Conservation (phyloP, 2,329 filamentous ascomycete species). For the Cladorrhinum sp. region DNA sequence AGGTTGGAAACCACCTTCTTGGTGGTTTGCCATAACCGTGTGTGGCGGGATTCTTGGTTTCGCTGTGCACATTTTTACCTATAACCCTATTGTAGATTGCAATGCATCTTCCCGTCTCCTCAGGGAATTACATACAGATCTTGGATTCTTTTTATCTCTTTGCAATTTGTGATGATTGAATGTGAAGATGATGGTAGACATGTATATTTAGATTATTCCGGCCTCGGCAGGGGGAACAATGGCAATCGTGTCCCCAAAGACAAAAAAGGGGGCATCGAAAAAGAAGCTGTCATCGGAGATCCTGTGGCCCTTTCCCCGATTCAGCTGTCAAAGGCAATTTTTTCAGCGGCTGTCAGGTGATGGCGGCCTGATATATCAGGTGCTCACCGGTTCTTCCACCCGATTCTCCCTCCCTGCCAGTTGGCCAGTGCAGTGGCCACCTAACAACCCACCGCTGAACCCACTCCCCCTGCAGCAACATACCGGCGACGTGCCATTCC, state of each 20-base stretch:
- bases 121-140: conserved; percentile 5
- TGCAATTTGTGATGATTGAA: neutral
- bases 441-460: neutral
- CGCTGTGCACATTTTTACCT: neutral
- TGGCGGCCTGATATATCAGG: conserved; percentile 3
- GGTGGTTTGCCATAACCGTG: neutral
- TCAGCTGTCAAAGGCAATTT: neutral
- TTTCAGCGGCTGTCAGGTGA: neutral
- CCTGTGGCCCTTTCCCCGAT: neutral
- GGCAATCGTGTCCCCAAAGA: neutral
- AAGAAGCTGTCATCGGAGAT: neutral
- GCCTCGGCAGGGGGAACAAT: too few relatives aligned
- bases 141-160: neutral
- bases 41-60: neutral
- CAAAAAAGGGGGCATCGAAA: neutral
- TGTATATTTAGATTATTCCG: too few relatives aligned
- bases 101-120: conserved; percentile 12
- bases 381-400: neutral
- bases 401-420: neutral
- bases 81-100: conserved; percentile 10
- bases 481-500: neutral
- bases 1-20: neutral
- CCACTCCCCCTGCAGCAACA: neutral
- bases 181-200: too few relatives aligned
- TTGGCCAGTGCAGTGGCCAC: neutral